Percentiles rank a stretch among this genome's conserved stretches.
Conservation (phyloP, 192 early-diverging fungal genomes). For the Coemansia reversa region DNA sequence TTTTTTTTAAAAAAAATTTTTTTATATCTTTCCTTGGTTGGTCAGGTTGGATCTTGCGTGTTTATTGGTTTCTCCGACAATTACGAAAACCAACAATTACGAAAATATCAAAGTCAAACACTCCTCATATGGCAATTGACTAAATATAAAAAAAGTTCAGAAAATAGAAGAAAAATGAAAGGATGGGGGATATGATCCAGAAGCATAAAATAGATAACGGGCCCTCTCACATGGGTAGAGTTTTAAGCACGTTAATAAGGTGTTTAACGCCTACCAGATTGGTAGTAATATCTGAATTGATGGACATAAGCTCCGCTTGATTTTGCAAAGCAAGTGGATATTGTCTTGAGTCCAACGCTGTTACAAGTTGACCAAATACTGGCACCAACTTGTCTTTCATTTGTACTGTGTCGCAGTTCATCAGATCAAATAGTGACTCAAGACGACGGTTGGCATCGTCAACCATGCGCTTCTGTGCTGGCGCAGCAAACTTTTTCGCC, state of each 20-base stretch:
- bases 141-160: no score
- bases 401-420: slow-evolving; percentile 78
- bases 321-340: slow-evolving; percentile 58
- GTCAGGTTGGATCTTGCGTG: no score
- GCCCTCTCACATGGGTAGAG: slow-evolving; percentile 21
- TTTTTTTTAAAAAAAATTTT: no score
- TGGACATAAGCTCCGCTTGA: slow-evolving; percentile 70
- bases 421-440: slow-evolving; percentile 74
- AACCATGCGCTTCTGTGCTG: slow-evolving; percentile 70
- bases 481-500: slow-evolving; percentile 56
- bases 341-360: slow-evolving; percentile 58
- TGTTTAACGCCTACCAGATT: slow-evolving; percentile 70
- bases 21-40: no score
- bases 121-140: no score
- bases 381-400: slow-evolving; percentile 56
- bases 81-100: no score
- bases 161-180: no score
- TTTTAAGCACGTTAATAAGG: slow-evolving; percentile 59
- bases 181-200: no score
- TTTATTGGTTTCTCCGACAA: no score
- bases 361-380: slow-evolving; percentile 62
- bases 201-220: no score
- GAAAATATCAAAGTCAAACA: no score
- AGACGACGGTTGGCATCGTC: slow-evolving; percentile 87
- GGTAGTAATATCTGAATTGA: slow-evolving; percentile 63